Base-by-base conservation (phyloP, 768 basidiomycete species). In the Tylopilus sp. region DNA sequence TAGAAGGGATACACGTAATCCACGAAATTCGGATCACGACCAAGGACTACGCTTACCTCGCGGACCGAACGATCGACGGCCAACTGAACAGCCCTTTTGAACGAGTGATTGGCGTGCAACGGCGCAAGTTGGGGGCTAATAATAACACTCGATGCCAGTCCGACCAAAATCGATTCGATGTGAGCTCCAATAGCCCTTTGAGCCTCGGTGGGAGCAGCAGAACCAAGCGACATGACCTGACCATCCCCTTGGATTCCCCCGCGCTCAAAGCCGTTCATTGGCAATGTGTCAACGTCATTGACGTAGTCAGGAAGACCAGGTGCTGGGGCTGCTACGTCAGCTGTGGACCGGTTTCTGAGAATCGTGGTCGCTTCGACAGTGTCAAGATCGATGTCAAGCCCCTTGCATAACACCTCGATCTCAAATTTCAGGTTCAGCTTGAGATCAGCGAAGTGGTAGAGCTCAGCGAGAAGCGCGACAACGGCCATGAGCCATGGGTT, bases 401-500 rank as follows among this genome's bases (percentile, higher is more conserved):
- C 83, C 69, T 93, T 95, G 79, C 96, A 98, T 19, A 98, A 75
- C 34, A 98, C 86, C 71, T 99, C 97, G 50, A 99, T 98, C 72
- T 98, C 97, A 65, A 99, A 99, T 72, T 98, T 98, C 67, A 94
- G 80, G 67, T 98, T 97, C 50, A 98, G 77, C 72, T 96, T 96
- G 56, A 98, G 79, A 61, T 98, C 95, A 6, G 93, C 96, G 63
- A 87, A 95, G 67, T 95, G 91, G 70, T 99, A 98, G n/a, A 99
- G 80, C 68, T 99, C 97, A 40, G 85, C 90, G 41, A 98, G 81
- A 38, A 98, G 78, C 59, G 88, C 84, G 62, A 98, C 78, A 57
- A 99, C 90, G 1, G 90, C 95, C 88, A 98, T 95, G 45, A 99
- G 73, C 97, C 97, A 99, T 2, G 97, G 97, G 69, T 98, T 99